Base-by-base conservation (phyloP, 1,284 basidiomycete genomes). In the Puccinia hordei region DNA sequence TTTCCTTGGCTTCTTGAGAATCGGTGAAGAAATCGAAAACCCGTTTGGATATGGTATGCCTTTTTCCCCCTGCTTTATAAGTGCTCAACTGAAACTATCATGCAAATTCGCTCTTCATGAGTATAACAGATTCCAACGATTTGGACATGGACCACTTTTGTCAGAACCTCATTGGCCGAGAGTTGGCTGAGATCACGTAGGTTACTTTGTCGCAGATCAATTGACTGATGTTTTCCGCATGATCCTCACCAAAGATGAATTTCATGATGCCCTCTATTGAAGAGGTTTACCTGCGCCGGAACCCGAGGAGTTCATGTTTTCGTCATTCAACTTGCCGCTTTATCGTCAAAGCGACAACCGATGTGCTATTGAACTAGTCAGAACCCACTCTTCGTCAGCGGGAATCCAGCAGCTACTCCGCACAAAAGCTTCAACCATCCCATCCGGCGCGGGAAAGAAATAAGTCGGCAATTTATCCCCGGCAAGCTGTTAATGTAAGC, bases 71-170 rank as follows among this genome's bases (percentile, higher is more conserved):
- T 38, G 15, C n/a, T 33, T 9, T 73, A 13, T 4, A 17, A 57
- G 13, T 57, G 15, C 30, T 72, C 13, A 59, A 41, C 4, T n/a
- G 3, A 59, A 35, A 17, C 53, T 27, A n/a, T n/a, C n/a, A n/a
- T n/a, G n/a, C n/a, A n/a, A n/a, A n/a, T n/a, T n/a, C n/a, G n/a
- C n/a, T n/a, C n/a, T n/a, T n/a, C n/a, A n/a, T n/a, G n/a, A n/a
- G 27, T 0, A 15, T 8, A n/a, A 1, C 24, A 55, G 77, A 80
- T 63, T 63, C 55, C 35, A 80, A 80, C 35, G 77, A 80, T 35
- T 65, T 80, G 57, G 77, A 80, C 61, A 72, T 80, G 69, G 77
- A 80, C 38, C 77, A 80, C 44, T 80, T 80, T 65, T 80, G 77
- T 30, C 77, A 80, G 24, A 55, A 80, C 44, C 53, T 80, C 2